Evolutionary conservation across 2,329 filamentous ascomycete species (phyloP).

Genomic region (Hortaea werneckii): DNA sequence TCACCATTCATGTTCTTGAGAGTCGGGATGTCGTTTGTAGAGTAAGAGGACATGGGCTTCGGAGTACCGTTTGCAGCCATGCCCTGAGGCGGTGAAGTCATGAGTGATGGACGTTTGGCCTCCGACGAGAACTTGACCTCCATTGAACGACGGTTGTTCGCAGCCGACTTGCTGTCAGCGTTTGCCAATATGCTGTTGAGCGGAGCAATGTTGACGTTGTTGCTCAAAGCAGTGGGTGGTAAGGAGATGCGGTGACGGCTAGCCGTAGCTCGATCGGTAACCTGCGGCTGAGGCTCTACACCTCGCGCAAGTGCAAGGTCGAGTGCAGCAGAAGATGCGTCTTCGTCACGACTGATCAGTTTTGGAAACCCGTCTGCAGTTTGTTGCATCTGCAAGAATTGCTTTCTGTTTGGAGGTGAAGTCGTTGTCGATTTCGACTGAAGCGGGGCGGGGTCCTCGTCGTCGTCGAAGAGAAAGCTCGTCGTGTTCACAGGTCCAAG

Average conservation of each 20-base stretch:
- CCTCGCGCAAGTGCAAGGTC: conserved; percentile 66
- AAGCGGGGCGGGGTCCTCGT: conserved; percentile 39
- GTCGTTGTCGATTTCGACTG: conserved; percentile 26
- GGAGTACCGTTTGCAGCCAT: conserved; percentile 41
- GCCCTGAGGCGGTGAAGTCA: conserved; percentile 51
- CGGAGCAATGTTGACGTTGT: conserved; percentile 24
- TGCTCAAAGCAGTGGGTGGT: conserved; percentile 25
- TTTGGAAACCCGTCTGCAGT: conserved; percentile 83
- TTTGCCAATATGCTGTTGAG: conserved; percentile 30
- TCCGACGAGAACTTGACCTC: conserved; percentile 37
- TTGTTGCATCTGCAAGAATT: conserved; percentile 59
- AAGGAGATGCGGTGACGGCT: conserved; percentile 34
- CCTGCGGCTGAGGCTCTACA: conserved; percentile 49
- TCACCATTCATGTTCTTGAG: conserved; percentile 58
- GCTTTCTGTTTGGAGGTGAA: conserved; percentile 56
- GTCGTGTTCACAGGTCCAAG: conserved; percentile 75
- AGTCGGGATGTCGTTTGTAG: conserved; percentile 78
- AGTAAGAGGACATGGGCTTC: conserved; percentile 80
- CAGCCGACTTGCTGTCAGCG: conserved; percentile 31
- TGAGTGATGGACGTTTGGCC: conserved; percentile 35
- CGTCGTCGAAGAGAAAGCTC: conserved; percentile 75
- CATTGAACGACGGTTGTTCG: conserved; percentile 37
- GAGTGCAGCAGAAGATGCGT: conserved; percentile 59
- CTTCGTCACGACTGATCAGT: conserved; percentile 54
- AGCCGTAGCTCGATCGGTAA: conserved; percentile 51